Evolutionary conservation across 2,329 filamentous ascomycete genomes (phyloP).

Genomic region (Cercospora sesami): DNA sequence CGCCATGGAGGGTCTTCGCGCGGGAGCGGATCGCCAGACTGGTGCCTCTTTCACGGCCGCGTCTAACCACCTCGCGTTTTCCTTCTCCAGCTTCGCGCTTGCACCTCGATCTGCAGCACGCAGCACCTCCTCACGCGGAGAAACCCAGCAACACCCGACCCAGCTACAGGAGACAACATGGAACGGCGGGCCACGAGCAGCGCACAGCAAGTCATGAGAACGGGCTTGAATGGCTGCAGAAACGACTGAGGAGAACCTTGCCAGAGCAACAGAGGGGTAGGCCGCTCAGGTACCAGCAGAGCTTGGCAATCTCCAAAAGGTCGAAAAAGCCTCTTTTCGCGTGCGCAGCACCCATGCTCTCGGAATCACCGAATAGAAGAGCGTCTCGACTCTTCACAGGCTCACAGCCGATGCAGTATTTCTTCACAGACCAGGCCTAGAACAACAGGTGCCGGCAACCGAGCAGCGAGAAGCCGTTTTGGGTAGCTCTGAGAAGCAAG

Average conservation of each 20-base stretch:
- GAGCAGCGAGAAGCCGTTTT: neutral
- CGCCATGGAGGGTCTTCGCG: neutral
- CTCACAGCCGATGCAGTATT: neutral
- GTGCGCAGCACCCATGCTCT: neutral
- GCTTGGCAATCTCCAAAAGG: neutral
- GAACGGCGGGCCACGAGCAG: neutral
- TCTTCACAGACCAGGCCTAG: neutral
- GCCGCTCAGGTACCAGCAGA: neutral
- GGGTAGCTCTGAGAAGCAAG: neutral
- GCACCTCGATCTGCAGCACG: conserved; percentile 4
- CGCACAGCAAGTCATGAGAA: neutral
- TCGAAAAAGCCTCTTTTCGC: neutral
- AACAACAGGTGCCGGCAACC: neutral
- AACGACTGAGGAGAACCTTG: conserved; percentile 14
- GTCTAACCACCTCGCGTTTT: neutral
- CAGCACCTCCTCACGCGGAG: conserved; percentile 7
- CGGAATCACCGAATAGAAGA: neutral
- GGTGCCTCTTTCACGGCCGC: neutral
- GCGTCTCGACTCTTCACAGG: neutral
- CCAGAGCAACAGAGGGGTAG: conserved; percentile 13
- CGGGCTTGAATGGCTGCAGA: neutral
- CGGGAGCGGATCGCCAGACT: neutral
- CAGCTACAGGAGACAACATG: neutral
- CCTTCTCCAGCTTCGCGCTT: neutral
- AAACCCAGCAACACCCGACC: neutral